Percentiles rank a stretch among this genome's conserved stretches.
Conservation (phyloP, 148 eudicot species). For the Salicornia ramosissima region DNA sequence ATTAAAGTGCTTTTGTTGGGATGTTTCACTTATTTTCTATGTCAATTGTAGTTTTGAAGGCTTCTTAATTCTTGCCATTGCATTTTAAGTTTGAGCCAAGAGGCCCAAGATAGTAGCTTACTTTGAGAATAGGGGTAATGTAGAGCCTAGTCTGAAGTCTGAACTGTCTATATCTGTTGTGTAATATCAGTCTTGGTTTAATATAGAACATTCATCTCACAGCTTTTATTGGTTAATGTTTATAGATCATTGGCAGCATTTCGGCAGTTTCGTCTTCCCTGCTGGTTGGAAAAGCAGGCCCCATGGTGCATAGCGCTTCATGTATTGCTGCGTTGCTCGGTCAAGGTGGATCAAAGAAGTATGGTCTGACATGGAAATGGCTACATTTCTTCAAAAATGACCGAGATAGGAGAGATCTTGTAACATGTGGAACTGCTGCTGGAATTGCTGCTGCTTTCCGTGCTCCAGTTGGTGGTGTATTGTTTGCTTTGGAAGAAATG, state of each 20-base stretch:
- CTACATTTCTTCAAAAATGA: slow-evolving; percentile 74
- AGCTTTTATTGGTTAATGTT: background rate
- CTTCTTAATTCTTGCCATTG: background rate
- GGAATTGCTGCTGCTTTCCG: slow-evolving; percentile 98
- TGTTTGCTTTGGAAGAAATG: slow-evolving; percentile 98
- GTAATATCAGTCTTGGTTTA: background rate
- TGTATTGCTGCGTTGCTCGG: slow-evolving; percentile 65
- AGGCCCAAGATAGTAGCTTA: background rate
- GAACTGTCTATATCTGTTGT: background rate
- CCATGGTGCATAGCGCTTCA: slow-evolving; percentile 88
- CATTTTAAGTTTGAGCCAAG: background rate
- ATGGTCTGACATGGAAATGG: slow-evolving; percentile 76
- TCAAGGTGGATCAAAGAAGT: slow-evolving; percentile 85
- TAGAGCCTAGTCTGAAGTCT: background rate
- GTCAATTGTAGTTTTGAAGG: background rate
- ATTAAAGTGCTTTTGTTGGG: background rate
- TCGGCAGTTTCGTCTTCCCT: slow-evolving; percentile 83
- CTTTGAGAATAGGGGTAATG: background rate
- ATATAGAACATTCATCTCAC: slow-evolving; percentile 4
- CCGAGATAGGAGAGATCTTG: slow-evolving; percentile 84
- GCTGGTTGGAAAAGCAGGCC: slow-evolving; percentile 86
- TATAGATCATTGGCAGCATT: slow-evolving; percentile 82
- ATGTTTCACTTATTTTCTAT: background rate
- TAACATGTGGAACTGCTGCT: slow-evolving; percentile 88
- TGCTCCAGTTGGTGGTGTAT: slow-evolving; percentile 92